Evolutionary conservation across 2,329 filamentous ascomycete species (phyloP).

Genomic region (Colletotrichum tamarilloi): DNA sequence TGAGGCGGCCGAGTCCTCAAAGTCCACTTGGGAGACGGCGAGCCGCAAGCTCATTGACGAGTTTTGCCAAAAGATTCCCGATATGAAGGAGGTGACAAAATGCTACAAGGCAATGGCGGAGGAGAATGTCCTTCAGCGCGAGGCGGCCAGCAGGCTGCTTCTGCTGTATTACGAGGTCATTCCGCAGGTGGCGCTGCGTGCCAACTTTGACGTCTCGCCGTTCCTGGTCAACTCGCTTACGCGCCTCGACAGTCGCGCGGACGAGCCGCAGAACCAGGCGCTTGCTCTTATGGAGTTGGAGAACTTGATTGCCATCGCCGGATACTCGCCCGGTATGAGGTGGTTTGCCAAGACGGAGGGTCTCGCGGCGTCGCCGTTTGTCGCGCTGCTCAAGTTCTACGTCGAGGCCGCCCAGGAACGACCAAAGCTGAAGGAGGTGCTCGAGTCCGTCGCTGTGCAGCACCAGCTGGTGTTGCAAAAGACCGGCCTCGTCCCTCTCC

Average conservation of each 20-base stretch:
- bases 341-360: conserved; percentile 85
- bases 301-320: conserved; percentile 83
- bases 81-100: conserved; percentile 82
- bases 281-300: conserved; percentile 80
- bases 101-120: conserved; percentile 77
- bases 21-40: conserved; percentile 75
- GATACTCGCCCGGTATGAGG: conserved; percentile 83
- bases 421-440: conserved; percentile 50
- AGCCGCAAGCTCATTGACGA: conserved; percentile 75
- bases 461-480: conserved; percentile 71
- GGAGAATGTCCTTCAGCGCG: conserved; percentile 79
- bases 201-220: conserved; percentile 89
- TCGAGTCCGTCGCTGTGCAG: conserved; percentile 72
- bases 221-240: conserved; percentile 77
- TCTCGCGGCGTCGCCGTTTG: conserved; percentile 75
- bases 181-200: conserved; percentile 81
- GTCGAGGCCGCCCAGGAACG: conserved; percentile 26
- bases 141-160: conserved; percentile 82
- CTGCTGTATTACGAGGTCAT: conserved; percentile 87
- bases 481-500: conserved; percentile 60
- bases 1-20: conserved; percentile 51
- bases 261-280: conserved; percentile 60
- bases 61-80: conserved; percentile 82
- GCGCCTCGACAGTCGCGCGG: conserved; percentile 65
- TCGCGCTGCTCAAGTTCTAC: conserved; percentile 70